phyloP scores from a whole-genome alignment of 2,329 filamentous ascomycete species.

The Sporothrix protearum region DNA sequence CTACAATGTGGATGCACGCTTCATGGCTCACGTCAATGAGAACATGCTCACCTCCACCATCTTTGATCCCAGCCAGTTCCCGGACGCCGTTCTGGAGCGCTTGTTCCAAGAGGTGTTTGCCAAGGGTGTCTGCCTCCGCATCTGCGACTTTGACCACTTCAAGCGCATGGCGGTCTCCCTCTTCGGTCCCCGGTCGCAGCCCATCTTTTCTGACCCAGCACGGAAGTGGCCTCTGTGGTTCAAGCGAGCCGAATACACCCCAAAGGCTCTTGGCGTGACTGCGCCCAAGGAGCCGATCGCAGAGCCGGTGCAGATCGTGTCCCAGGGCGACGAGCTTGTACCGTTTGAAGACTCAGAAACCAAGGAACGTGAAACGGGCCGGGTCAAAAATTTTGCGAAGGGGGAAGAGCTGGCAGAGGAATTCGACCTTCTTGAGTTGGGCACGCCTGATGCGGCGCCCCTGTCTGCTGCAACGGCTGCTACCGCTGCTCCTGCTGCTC shows the following conservation, averaged over 20 bases:
- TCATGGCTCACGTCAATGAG: conserved; percentile 33
- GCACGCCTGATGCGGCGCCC: not conserved
- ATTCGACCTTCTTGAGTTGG: conserved; percentile 18
- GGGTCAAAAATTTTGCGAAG: not conserved
- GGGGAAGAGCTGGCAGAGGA: not conserved
- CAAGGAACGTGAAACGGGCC: not conserved
- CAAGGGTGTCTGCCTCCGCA: conserved; percentile 31
- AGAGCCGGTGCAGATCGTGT: not conserved
- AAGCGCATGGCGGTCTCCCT: conserved; percentile 25
- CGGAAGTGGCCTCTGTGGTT: conserved; percentile 25
- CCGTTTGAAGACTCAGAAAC: not conserved
- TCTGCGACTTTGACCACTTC: conserved; percentile 29
- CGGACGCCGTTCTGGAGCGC: not conserved
- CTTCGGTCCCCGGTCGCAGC: conserved; percentile 29
- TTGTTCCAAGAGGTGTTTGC: conserved; percentile 29
- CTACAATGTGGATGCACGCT: conserved; percentile 32
- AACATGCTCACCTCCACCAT: conserved; percentile 33
- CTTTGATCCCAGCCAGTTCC: conserved; percentile 31
- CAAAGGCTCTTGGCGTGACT: conserved; percentile 13
- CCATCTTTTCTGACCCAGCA: conserved; percentile 27
- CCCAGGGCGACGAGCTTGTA: not conserved
- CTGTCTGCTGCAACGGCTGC: not conserved
- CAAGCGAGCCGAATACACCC: conserved; percentile 20
- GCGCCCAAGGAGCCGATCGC: not conserved
- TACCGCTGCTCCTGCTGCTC: not conserved